Evolutionary conservation across 306 rosid genomes (phyloP), one percentile per base, ranked within the genome.

Genomic region (Fragaria ananassa): DNA sequence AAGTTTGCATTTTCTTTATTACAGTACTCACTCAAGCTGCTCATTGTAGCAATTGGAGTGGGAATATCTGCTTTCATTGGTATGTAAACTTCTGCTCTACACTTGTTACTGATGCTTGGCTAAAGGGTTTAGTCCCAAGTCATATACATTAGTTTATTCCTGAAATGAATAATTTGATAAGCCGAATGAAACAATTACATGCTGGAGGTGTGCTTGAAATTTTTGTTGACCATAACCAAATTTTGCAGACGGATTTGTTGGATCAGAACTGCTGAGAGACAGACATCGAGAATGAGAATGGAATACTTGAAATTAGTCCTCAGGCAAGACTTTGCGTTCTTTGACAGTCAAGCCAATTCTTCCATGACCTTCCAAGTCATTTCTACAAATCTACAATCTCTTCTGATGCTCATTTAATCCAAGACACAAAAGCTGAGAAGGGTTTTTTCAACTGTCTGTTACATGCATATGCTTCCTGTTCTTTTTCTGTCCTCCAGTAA

Each of bases 191-290:
- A 50, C 3, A 58, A 61, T 29, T 61, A 61, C 18, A 61, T 27
- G 13, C 66, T 61, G 66, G 37, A 61, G 19, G 14, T 34, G 23
- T 62, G 23, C 63, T 56, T 57, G 54, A n/a, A 56, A 6, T 6
- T 5, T 5, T 25, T 44, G n/a, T 8, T 34, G 46, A 10, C 17
- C 25, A 31, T 67, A n/a, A n/a, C 56, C 23, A 51, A 63, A 58
- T 65, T 5, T 54, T 50, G 86, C 80, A 92, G 97, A 90, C 76
- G 97, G 92, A 76, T 64, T 86, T 90, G 93, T 81, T 90, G 97
- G 96, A 88, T 91, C 29, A 87, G 96, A 87, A 92, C 89, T 10
- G 93, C 92, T 56, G 97, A 92, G 79, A 88, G 97, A 76, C 96
- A 90, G 78, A 86, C 88, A 21, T 88, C 90, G 9, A 80, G 88